Evolutionary conservation across 116 monocot genomes (phyloP).

Genomic region (Zostera marina): DNA sequence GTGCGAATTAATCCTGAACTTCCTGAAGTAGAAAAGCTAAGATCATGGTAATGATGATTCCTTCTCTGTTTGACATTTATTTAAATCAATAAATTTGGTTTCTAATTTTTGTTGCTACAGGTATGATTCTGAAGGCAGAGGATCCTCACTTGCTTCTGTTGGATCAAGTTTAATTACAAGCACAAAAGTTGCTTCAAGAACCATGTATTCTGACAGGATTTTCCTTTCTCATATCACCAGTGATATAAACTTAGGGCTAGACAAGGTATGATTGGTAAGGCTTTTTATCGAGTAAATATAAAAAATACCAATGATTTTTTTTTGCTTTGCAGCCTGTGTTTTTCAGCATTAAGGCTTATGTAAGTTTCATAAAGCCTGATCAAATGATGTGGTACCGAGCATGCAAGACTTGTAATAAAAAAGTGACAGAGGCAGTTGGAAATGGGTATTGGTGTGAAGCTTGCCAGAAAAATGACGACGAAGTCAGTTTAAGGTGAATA

Average conservation of each 20-base stretch:
- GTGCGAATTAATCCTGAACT: constrained; percentile 69
- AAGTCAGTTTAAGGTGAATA: constrained; percentile 66
- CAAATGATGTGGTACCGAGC: constrained; percentile 97
- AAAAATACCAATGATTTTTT: neutral
- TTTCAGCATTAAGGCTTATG: constrained; percentile 58
- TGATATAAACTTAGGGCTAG: constrained; percentile 62
- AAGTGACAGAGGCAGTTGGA: constrained; percentile 88
- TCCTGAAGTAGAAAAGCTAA: constrained; percentile 57
- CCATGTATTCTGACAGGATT: constrained; percentile 81
- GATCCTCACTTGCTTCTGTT: constrained; percentile 34
- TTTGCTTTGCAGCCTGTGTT: constrained; percentile 50
- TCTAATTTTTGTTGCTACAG: constrained; percentile 15
- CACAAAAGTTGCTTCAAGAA: constrained; percentile 33
- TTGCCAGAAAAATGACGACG: constrained; percentile 79
- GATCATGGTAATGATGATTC: constrained; percentile 39
- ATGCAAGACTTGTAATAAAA: constrained; percentile 94
- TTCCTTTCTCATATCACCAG: constrained; percentile 65
- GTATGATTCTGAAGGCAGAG: constrained; percentile 84
- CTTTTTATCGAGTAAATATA: neutral
- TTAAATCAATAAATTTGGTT: neutral
- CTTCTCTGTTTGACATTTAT: neutral
- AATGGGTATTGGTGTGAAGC: constrained; percentile 95
- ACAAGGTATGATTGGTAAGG: constrained; percentile 40
- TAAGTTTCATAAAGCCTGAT: constrained; percentile 79
- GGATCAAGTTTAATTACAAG: constrained; percentile 34